phyloP scores from a whole-genome alignment of 2,329 filamentous ascomycete species.

The Diplodia seriata region DNA sequence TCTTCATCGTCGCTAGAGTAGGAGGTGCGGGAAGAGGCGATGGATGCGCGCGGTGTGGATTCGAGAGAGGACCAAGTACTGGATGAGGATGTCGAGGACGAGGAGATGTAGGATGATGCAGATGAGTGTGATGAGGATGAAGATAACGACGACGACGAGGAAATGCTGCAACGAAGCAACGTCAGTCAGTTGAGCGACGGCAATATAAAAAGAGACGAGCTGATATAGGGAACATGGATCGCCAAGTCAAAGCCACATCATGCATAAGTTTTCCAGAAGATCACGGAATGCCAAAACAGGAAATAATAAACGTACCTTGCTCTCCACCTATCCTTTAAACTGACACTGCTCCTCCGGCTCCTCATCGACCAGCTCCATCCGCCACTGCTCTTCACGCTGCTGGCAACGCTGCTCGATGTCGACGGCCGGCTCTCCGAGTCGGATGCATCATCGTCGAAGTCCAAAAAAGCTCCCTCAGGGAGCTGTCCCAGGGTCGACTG shows the following conservation, averaged over 20 bases:
- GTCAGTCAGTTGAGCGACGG: background rate
- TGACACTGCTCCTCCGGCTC: conserved; percentile 2
- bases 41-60: conserved; percentile 6
- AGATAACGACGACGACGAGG: conserved; percentile 1
- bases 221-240: too few species aligned
- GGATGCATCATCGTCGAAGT: background rate
- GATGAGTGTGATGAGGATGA: conserved; percentile 1
- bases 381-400: conserved; percentile 2
- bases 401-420: background rate
- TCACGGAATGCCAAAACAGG: background rate
- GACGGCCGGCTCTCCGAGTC: background rate
- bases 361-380: conserved; percentile 11
- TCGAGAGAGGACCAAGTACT: conserved; percentile 10
- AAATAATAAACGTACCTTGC: conserved; percentile 9
- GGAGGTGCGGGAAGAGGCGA: conserved; percentile 15
- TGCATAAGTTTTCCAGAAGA: background rate
- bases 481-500: background rate
- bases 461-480: background rate
- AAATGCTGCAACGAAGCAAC: background rate
- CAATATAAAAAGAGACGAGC: background rate
- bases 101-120: background rate
- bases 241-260: background rate
- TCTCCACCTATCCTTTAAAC: conserved; percentile 14
- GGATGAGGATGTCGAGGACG: background rate
- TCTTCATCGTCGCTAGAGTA: background rate